Percentiles rank a stretch among this genome's conserved stretches.
Conservation (phyloP, 306 rosid species). For the Malus asiatica region DNA sequence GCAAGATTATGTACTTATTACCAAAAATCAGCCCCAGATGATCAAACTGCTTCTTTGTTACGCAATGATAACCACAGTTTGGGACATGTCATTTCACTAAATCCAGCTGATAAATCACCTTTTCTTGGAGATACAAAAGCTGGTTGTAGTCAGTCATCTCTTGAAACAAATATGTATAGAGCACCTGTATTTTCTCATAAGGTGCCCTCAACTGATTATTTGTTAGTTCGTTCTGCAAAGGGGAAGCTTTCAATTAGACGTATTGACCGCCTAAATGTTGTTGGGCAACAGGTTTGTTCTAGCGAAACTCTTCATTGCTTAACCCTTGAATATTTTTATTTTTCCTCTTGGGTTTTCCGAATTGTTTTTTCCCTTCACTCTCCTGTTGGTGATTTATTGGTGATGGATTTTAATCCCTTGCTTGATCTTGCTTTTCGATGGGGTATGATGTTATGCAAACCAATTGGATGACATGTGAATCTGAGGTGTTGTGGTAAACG, state of each 20-base stretch:
- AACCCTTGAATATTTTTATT: neutral
- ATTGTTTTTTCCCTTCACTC: neutral
- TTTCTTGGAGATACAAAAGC: slow-evolving; percentile 86
- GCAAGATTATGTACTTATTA: slow-evolving; percentile 93
- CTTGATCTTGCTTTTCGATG: too few species aligned
- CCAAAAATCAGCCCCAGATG: slow-evolving; percentile 79
- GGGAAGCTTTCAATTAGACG: slow-evolving; percentile 88
- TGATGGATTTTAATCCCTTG: neutral
- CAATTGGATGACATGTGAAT: too few species aligned
- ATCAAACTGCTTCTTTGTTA: slow-evolving; percentile 63
- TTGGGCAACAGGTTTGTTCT: slow-evolving; percentile 84
- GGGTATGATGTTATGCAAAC: too few species aligned
- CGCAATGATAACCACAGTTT: slow-evolving; percentile 57
- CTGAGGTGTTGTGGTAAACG: too few species aligned
- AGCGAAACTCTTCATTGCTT: slow-evolving; percentile 6
- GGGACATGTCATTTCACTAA: slow-evolving; percentile 77
- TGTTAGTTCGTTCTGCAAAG: slow-evolving; percentile 88
- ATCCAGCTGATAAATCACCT: slow-evolving; percentile 95
- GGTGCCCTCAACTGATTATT: slow-evolving; percentile 78
- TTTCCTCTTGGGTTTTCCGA: neutral
- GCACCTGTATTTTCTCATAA: slow-evolving; percentile 90
- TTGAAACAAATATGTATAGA: slow-evolving; percentile 95
- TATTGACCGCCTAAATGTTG: slow-evolving; percentile 73
- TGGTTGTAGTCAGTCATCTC: slow-evolving; percentile 75
- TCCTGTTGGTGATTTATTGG: neutral